Conservation (phyloP, 129 eudicot species). For the Ambrosia artemisiifolia region DNA sequence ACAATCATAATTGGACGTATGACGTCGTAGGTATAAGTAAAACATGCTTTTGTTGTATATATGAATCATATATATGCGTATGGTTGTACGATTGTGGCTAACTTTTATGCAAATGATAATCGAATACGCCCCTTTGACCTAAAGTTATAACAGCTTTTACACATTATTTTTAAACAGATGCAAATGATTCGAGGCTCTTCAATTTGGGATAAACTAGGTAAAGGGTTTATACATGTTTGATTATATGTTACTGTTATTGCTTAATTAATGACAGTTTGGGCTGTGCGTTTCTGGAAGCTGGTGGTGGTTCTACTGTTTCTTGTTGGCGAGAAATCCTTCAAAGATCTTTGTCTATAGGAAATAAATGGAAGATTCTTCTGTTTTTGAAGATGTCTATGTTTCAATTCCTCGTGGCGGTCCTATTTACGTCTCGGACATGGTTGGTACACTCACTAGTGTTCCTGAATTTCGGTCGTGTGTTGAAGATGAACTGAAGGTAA, state of each 20-base stretch:
- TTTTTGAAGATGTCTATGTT: conserved; percentile 26
- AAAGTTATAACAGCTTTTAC: too few species aligned
- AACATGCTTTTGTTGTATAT: neutral
- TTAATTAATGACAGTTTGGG: neutral
- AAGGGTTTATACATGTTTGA: neutral
- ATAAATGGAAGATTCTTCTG: conserved; percentile 19
- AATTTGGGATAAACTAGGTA: too few species aligned
- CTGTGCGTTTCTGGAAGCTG: neutral
- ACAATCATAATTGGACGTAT: neutral
- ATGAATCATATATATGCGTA: neutral
- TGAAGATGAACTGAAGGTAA: conserved; percentile 33
- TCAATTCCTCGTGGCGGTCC: conserved; percentile 84
- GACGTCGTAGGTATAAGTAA: neutral
- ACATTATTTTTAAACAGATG: too few species aligned
- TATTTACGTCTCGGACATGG: conserved; percentile 50
- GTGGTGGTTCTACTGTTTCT: neutral
- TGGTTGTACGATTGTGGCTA: too few species aligned
- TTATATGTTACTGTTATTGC: neutral
- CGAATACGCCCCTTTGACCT: too few species aligned
- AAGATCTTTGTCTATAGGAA: neutral
- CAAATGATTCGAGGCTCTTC: too few species aligned
- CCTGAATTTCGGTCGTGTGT: conserved; percentile 43
- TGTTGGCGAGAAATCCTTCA: neutral
- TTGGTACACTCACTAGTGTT: conserved; percentile 63
- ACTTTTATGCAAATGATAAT: too few species aligned